Percentiles rank a stretch among this genome's conserved stretches.
Conservation (phyloP, 108 stramenopile genomes). For the Cafeteria roenbergensis region DNA sequence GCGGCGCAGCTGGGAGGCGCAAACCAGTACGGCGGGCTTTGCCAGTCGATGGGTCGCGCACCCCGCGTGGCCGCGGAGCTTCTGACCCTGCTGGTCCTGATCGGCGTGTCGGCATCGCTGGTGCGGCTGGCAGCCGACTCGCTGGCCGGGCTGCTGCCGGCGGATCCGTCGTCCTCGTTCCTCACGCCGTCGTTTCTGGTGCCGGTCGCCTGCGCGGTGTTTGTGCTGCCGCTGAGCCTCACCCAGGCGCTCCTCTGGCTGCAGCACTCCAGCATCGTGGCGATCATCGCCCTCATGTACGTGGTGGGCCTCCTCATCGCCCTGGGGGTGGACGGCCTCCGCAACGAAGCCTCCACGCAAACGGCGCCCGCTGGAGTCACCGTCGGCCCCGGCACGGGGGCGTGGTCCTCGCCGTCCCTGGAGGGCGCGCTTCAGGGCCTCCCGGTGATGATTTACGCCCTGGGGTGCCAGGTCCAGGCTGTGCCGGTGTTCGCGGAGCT, state of each 20-base stretch:
- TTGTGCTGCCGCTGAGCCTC: background rate
- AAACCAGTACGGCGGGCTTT: no score
- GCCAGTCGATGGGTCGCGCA: no score
- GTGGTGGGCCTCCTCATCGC: background rate
- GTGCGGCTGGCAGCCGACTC: no score
- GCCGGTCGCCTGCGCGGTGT: no score
- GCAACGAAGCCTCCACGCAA: background rate
- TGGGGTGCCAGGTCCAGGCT: constrained; percentile 9
- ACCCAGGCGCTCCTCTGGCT: background rate
- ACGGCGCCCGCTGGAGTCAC: background rate
- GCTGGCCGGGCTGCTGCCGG: no score
- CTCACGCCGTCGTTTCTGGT: no score
- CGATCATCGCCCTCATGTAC: background rate
- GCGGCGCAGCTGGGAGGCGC: no score
- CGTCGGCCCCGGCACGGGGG: no score
- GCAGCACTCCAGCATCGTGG: background rate
- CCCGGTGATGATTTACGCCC: background rate
- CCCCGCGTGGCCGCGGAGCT: no score
- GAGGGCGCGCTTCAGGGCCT: background rate
- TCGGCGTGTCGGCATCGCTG: no score
- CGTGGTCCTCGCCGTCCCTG: background rate
- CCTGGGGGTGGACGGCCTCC: background rate
- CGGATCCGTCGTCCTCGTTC: no score
- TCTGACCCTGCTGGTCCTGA: no score
- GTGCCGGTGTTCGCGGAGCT: constrained; percentile 3